Evolutionary conservation across 2,329 filamentous ascomycete species (phyloP), one percentile per base, ranked within the genome.

Genomic region (Microsporum canis): DNA sequence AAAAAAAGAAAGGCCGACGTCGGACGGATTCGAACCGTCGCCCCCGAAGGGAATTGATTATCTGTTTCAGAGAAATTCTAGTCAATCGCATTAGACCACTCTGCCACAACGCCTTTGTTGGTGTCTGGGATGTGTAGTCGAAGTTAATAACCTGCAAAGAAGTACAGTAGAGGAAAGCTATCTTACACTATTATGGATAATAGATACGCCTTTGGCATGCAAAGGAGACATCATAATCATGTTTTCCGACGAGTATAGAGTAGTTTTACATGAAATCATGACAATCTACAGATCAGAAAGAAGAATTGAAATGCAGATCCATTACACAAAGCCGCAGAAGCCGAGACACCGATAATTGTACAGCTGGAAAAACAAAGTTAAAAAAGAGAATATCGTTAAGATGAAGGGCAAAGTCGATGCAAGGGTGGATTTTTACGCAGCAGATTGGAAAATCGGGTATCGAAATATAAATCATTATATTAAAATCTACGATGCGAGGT

Each of bases 81-180:
- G 57, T 59, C 57, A 59, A 39, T 36, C 57, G 57, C 57, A 47
- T 59, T 59, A 59, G 55, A 59, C 41, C 57, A 59, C 57, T 59
- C 57, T 47, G 57, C 57, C 57, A 59, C 39, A 59, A 51, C 57
- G 57, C 45, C 57, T 59, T 36, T 59, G 41, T 59, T 59, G 33
- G 23, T 55, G 31, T 33, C 7, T 29, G 45, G 5, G 0, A 0
- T 29, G 23, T 6, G 0, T 6, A n/a, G 14, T 5, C 4, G 14
- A 2, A 6, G 2, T 6, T 43, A 2, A 43, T 23, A 43, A 23
- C 39, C 3, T 5, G 5, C 2, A 3, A 3, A 7, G 3, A 4
- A n/a, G 2, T 43, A 6, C n/a, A 14, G 17, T 23, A 23, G 17
- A 23, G 17, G 17, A 23, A 23, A 23, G 1, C 17, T 23, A 23